Base-by-base conservation (phyloP, 2,329 filamentous ascomycete species). In the Leptodontidium sp. region DNA sequence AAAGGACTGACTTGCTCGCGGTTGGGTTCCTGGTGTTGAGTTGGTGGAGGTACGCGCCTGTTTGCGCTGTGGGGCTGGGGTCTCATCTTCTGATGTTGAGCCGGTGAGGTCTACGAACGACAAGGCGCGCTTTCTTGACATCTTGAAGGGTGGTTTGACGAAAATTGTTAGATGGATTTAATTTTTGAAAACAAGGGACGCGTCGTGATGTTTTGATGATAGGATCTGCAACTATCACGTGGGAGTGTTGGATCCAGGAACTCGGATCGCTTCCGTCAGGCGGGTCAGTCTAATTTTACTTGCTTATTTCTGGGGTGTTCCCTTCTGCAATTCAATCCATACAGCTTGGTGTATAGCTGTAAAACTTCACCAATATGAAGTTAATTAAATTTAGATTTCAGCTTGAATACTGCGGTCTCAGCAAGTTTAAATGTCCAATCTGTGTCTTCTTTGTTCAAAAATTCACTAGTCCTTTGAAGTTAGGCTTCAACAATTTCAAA, bases 61-160 rank as follows among this genome's bases (percentile, higher is more conserved):
- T 68, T 78, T 77, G 70, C 69, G 65, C 64, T 72, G 65, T 47
- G 65, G 70, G 14, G 68, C 43, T 14, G 29, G 21, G 61, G 75
- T 71, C 24, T 75, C 72, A 64, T 82, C 82, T 53, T 82, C 82
- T 40, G 29, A 45, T 35, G 63, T 24, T 15, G 50, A 57, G 29
- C 76, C 79, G 11, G 81, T 82, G 15, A 85, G 77, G 73, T 85
- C 83, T 68, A 84, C 75, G 47, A 80, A 75, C 38, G 80, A 78
- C 59, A 70, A 72, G 11, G 71, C 55, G 21, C 84, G 81, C 75
- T 85, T 85, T 55, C 69, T 65, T n/a, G 70, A 61, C 71, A 73
- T 73, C 52, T 58, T 68, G 57, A 32, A 47, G 38, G 43, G 32
- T 61, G n/a, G 9, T 55, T 57, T 40, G 12, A 40, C 14, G 47